Percentiles rank a stretch among this genome's conserved stretches.
phyloP scores from a whole-genome alignment of 768 basidiomycete species.

The Hydnum rufescens region DNA sequence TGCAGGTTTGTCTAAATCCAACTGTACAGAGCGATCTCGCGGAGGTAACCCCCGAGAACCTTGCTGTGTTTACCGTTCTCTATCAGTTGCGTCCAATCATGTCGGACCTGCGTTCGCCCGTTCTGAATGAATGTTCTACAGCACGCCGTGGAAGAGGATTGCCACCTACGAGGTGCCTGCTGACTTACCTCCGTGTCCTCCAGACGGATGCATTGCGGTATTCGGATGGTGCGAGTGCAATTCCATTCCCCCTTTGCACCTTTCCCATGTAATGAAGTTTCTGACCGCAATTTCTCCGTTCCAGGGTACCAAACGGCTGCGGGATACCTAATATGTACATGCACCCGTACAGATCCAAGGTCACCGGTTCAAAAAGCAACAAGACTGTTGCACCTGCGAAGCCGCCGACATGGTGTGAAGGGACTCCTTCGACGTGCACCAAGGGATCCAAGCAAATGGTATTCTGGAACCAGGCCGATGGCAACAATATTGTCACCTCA shows the following conservation, averaged over 20 bases:
- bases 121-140: background rate
- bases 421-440: background rate
- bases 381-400: no score
- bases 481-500: conserved; percentile 5
- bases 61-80: background rate
- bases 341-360: conserved; percentile 7
- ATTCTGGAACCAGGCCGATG: conserved; percentile 7
- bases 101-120: no score
- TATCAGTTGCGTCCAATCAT: no score
- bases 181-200: conserved; percentile 5
- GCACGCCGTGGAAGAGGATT: conserved; percentile 9
- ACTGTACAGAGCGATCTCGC: background rate
- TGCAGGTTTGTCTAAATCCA: no score
- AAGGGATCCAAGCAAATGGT: conserved; percentile 9
- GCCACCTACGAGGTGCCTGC: background rate
- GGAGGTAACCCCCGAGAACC: conserved; percentile 1
- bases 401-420: conserved; percentile 9
- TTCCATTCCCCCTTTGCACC: background rate
- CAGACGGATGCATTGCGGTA: conserved; percentile 6
- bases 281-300: background rate
- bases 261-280: background rate
- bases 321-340: conserved; percentile 9
- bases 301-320: conserved; percentile 1
- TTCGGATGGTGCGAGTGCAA: background rate
- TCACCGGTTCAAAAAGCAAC: conserved; percentile 1